phyloP scores from a whole-genome alignment of 371 early-diverging fungal species.

The Mucor racemosus region DNA sequence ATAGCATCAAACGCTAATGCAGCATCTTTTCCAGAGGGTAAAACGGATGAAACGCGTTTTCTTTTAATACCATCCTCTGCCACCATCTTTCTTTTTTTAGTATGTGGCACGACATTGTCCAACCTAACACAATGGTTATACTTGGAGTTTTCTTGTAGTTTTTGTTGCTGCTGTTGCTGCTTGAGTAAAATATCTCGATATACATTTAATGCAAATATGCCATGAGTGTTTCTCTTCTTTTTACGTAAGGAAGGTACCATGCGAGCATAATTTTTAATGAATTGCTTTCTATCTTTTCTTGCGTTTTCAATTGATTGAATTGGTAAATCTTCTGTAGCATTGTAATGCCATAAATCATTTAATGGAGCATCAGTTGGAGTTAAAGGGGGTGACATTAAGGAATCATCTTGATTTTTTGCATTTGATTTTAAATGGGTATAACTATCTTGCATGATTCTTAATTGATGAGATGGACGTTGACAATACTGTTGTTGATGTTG shows the following conservation, averaged over 20 bases:
- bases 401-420: constrained; percentile 17
- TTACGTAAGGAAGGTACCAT: constrained; percentile 28
- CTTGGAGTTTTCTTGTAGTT: constrained; percentile 8
- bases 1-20: constrained; percentile 35
- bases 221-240: constrained; percentile 3
- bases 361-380: constrained; percentile 32
- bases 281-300: constrained; percentile 23
- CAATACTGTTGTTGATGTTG: constrained; percentile 1
- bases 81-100: constrained; percentile 28
- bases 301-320: constrained; percentile 6
- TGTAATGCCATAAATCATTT: constrained; percentile 5
- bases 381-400: constrained; percentile 37
- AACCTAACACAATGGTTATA: constrained; percentile 25
- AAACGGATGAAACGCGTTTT: constrained; percentile 29
- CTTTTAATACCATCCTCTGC: constrained; percentile 16
- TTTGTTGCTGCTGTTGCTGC: constrained; percentile 8
- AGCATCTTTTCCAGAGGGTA: constrained; percentile 34
- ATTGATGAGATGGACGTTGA: constrained; percentile 11
- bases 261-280: constrained; percentile 22
- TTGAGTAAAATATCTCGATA: constrained; percentile 22
- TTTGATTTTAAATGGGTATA: constrained; percentile 11
- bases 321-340: background rate
- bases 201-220: constrained; percentile 33
- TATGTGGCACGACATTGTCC: constrained; percentile 35
- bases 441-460: constrained; percentile 24